A percentile compares a stretch with the other conserved stretches of the same genome.
These are phyloP conservation scores for Colletotrichum somersetense DNA, from an alignment of 2,329 filamentous ascomycete species.

Conservation along the genomic window DNA sequence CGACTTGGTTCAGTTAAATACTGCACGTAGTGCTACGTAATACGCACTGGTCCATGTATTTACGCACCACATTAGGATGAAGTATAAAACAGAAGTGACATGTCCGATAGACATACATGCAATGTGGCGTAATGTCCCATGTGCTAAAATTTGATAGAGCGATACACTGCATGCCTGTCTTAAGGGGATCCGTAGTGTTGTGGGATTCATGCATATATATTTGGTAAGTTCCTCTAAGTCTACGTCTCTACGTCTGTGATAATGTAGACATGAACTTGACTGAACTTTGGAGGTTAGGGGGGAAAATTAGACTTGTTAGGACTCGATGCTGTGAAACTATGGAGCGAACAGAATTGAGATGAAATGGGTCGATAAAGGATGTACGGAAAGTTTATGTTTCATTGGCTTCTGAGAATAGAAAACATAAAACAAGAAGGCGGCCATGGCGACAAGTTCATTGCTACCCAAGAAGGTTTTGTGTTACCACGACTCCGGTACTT, in stretches of 20 bases:
- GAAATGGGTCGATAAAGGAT: constrained; percentile 3
- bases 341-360: constrained; percentile 9
- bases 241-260: not conserved
- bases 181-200: no score
- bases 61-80: no score
- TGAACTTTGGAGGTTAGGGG: not conserved
- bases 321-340: constrained; percentile 28
- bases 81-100: not conserved
- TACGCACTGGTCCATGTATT: not conserved
- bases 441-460: not conserved
- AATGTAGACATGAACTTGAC: not conserved
- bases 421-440: no score
- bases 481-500: not conserved
- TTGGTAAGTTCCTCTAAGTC: no score
- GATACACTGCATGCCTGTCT: not conserved
- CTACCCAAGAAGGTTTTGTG: not conserved
- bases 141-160: not conserved
- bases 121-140: not conserved
- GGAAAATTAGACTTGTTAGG: not conserved
- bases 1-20: not conserved
- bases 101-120: constrained; percentile 1
- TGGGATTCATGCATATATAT: no score
- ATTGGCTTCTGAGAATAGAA: no score
- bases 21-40: not conserved
- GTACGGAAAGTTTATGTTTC: not conserved